These are phyloP conservation scores for Rhexocercosporidium sp. DNA, from an alignment of 2,329 filamentous ascomycete genomes.

Conservation along the genomic window DNA sequence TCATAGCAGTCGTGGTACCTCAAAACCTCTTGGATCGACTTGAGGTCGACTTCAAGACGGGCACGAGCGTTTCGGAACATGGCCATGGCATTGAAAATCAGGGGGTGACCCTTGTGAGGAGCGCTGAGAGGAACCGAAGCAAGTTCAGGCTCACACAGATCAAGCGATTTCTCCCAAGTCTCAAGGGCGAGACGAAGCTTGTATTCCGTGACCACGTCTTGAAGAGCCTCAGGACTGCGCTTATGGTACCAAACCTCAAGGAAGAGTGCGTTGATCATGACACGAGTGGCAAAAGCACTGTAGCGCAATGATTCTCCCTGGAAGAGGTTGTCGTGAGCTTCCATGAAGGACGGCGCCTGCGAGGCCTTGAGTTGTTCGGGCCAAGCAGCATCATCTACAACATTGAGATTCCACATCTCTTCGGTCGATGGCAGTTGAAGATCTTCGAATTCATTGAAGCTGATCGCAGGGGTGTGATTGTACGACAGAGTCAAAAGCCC, in stretches of 20 bases:
- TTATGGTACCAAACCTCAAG: slow-evolving; percentile 99
- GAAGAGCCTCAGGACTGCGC: slow-evolving; percentile 94
- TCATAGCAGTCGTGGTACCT: slow-evolving; percentile 98
- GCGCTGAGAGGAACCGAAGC: slow-evolving; percentile 89
- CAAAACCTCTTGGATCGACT: slow-evolving; percentile 90
- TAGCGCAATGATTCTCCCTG: slow-evolving; percentile 90
- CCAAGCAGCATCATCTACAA: slow-evolving; percentile 81
- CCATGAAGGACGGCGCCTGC: slow-evolving; percentile 83
- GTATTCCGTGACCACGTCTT: slow-evolving; percentile 98
- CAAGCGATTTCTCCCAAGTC: slow-evolving; percentile 98
- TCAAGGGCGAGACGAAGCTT: slow-evolving; percentile 94
- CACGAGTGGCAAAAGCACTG: slow-evolving; percentile 94
- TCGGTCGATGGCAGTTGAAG: slow-evolving; percentile 92
- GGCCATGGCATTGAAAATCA: slow-evolving; percentile 98
- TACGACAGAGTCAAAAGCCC: slow-evolving; percentile 93
- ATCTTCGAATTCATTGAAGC: slow-evolving; percentile 97
- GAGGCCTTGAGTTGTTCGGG: slow-evolving; percentile 75
- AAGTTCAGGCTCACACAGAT: slow-evolving; percentile 89
- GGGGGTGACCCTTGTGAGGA: slow-evolving; percentile 92
- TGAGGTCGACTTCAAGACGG: slow-evolving; percentile 92
- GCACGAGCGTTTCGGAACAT: slow-evolving; percentile 94
- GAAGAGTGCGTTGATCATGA: slow-evolving; percentile 99
- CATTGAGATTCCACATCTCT: slow-evolving; percentile 87
- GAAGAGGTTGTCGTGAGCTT: slow-evolving; percentile 94
- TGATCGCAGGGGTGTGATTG: slow-evolving; percentile 97